These are phyloP conservation scores for Taphrina confusa DNA, from an alignment of 1,139 yeast species.

Conservation along the genomic window DNA sequence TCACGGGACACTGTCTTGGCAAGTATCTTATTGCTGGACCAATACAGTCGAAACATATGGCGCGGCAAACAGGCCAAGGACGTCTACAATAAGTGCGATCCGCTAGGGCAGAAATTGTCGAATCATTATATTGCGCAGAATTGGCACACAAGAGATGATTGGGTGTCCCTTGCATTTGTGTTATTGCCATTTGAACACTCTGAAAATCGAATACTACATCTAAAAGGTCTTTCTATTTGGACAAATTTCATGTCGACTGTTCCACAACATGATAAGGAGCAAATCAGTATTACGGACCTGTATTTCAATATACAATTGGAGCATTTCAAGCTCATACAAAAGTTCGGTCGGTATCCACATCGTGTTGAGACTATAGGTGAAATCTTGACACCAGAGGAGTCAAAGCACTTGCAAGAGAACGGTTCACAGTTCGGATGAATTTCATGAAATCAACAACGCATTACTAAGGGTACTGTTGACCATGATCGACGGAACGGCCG, in stretches of 20 bases:
- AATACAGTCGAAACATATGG: slow-evolving; percentile 25
- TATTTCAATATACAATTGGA: background rate
- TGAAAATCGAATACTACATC: background rate
- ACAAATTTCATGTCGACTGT: background rate
- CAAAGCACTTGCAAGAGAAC: background rate
- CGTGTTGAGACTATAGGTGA: background rate
- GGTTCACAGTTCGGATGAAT: slow-evolving; percentile 11
- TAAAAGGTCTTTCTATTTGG: background rate
- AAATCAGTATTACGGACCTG: background rate
- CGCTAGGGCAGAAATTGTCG: background rate
- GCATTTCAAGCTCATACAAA: background rate
- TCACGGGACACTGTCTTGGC: background rate
- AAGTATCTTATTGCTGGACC: slow-evolving; percentile 15
- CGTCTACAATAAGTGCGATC: slow-evolving; percentile 14
- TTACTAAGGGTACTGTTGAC: too few relatives aligned
- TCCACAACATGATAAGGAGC: background rate
- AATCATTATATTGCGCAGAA: background rate
- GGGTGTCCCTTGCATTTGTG: slow-evolving; percentile 4
- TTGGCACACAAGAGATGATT: slow-evolving; percentile 2
- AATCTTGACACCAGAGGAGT: background rate
- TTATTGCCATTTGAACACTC: slow-evolving; percentile 16
- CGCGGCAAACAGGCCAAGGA: slow-evolving; percentile 18
- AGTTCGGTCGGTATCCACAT: slow-evolving; percentile 17
- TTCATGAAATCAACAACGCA: too few relatives aligned
- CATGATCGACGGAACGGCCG: too few relatives aligned